These are phyloP conservation scores for Rickenella mellea DNA, from an alignment of 768 basidiomycete species.

Conservation along the genomic window DNA sequence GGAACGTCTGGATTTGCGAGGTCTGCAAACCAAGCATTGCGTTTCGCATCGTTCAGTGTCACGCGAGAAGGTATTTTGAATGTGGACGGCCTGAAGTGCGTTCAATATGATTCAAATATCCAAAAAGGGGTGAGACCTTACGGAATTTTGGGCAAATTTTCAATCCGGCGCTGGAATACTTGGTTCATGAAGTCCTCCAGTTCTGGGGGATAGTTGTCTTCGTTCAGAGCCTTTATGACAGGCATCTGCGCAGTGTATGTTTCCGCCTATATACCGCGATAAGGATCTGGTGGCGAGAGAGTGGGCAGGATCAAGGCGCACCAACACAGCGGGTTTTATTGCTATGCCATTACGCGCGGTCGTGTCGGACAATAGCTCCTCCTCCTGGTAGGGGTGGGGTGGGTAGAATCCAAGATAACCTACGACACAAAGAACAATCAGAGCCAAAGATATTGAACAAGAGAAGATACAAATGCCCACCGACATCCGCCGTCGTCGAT, in stretches of 20 bases:
- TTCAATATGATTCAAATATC: constrained; percentile 1
- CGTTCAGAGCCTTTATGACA: constrained; percentile 40
- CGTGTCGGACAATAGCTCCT: constrained; percentile 56
- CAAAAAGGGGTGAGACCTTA: constrained; percentile 24
- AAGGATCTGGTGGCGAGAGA: constrained; percentile 1
- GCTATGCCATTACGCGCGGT: constrained; percentile 62
- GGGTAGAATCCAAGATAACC: constrained; percentile 75
- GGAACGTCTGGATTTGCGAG: constrained; percentile 76
- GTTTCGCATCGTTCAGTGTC: constrained; percentile 69
- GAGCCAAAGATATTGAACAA: constrained; percentile 1
- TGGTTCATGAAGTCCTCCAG: constrained; percentile 72
- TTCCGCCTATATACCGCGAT: constrained; percentile 37
- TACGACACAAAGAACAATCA: constrained; percentile 16
- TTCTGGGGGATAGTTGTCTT: constrained; percentile 42
- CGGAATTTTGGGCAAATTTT: constrained; percentile 52
- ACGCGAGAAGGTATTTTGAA: constrained; percentile 80
- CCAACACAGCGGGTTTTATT: constrained; percentile 44
- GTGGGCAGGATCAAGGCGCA: constrained; percentile 20
- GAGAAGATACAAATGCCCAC: constrained; percentile 29
- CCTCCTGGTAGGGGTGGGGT: constrained; percentile 64
- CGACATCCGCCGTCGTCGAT: constrained; percentile 61
- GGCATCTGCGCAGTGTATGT: constrained; percentile 49
- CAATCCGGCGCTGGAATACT: constrained; percentile 55
- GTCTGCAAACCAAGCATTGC: constrained; percentile 77
- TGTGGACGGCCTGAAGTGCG: constrained; percentile 39